Percentiles rank a stretch among this genome's conserved stretches.
phyloP scores from a whole-genome alignment of 768 basidiomycete species.

The Pisolithus sp. region DNA sequence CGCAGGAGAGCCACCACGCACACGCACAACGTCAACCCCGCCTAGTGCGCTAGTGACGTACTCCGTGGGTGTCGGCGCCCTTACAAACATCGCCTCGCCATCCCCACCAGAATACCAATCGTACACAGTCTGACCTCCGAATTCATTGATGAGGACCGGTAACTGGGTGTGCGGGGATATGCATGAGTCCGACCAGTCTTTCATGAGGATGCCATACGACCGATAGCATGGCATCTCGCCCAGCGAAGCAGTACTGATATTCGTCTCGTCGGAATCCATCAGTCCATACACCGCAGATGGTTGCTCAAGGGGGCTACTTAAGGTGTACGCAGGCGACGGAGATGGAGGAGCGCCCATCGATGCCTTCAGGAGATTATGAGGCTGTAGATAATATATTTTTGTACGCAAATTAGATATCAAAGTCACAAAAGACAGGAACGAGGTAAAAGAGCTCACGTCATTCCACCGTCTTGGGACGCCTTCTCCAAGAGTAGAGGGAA shows the following conservation, averaged over 20 bases:
- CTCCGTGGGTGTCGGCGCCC: not conserved
- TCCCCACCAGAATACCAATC: slow-evolving; percentile 17
- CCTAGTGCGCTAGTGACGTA: not conserved
- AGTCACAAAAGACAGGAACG: slow-evolving; percentile 3
- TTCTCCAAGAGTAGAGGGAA: slow-evolving; percentile 25
- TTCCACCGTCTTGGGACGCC: slow-evolving; percentile 27
- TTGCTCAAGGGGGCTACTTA: slow-evolving; percentile 23
- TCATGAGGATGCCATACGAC: slow-evolving; percentile 18
- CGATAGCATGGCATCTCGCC: slow-evolving; percentile 9
- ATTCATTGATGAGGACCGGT: slow-evolving; percentile 27
- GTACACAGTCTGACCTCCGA: slow-evolving; percentile 12
- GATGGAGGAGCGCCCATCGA: slow-evolving; percentile 23
- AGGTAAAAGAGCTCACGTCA: slow-evolving; percentile 22
- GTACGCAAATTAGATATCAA: not conserved
- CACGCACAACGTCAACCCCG: not conserved
- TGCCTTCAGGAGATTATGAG: slow-evolving; percentile 29
- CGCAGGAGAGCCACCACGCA: not conserved
- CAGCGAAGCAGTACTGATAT: slow-evolving; percentile 10
- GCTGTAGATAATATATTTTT: slow-evolving; percentile 21
- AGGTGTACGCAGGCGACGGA: slow-evolving; percentile 11
- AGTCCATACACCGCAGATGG: slow-evolving; percentile 17
- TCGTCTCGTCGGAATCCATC: slow-evolving; percentile 6
- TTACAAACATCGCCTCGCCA: slow-evolving; percentile 7
- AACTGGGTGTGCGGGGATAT: slow-evolving; percentile 11
- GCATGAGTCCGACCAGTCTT: slow-evolving; percentile 22